These are phyloP conservation scores for Chaetomiaceae sp. DNA, from an alignment of 2,329 filamentous ascomycete species.

Conservation along the genomic window DNA sequence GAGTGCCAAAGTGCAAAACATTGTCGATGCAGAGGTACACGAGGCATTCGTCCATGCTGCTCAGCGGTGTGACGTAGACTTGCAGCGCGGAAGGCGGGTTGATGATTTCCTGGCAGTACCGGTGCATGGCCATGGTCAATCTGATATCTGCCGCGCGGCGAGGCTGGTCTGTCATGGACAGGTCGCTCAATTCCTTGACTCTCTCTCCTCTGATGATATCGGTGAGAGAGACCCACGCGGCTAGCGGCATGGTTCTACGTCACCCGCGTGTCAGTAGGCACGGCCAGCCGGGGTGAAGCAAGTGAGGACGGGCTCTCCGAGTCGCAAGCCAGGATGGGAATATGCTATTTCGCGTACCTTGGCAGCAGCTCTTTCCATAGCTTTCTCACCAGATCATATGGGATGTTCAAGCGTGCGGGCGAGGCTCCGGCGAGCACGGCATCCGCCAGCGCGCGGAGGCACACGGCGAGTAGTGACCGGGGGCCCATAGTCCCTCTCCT, in stretches of 20 bases:
- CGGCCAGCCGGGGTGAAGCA: too few species aligned
- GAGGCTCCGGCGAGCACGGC: conserved; percentile 1
- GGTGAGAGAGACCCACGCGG: conserved; percentile 4
- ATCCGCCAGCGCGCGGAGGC: conserved; percentile 9
- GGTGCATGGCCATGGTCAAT: conserved; percentile 1
- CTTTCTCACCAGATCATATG: neutral
- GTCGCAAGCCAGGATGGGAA: too few species aligned
- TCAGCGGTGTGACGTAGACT: conserved; percentile 4
- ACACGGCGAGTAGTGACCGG: conserved; percentile 7
- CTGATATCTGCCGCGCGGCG: neutral
- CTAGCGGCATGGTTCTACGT: conserved; percentile 5
- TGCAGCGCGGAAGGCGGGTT: neutral
- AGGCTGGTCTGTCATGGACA: too few species aligned
- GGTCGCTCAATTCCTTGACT: too few species aligned
- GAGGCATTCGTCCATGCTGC: conserved; percentile 28
- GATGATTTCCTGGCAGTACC: conserved; percentile 4
- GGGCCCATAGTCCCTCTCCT: conserved; percentile 5
- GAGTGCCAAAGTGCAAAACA: conserved; percentile 27
- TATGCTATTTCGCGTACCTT: too few species aligned
- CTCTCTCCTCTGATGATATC: neutral
- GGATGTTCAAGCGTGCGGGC: neutral
- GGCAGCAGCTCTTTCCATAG: conserved; percentile 6
- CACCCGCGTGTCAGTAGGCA: neutral
- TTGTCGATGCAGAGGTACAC: conserved; percentile 37
- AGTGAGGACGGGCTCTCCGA: too few species aligned